Base-by-base conservation (phyloP, 768 basidiomycete species). In the Russula foetens region DNA sequence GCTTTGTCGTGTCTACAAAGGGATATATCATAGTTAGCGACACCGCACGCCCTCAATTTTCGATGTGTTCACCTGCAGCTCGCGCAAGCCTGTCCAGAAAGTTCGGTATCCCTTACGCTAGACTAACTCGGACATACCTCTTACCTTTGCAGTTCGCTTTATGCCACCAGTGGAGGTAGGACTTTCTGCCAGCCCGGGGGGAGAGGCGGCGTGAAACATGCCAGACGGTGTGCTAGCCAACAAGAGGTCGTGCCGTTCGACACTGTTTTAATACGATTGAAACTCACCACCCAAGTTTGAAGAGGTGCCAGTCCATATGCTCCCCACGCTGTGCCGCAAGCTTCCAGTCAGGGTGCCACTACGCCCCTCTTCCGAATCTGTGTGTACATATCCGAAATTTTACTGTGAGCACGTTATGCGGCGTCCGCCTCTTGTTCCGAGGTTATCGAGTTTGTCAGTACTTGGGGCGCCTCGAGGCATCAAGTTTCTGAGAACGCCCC, bases 1-100 rank as follows among this genome's bases (percentile, higher is more conserved):
- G 82, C 77, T 69, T 85, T 85, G 69, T 84, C 80, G 35, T 79
- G 81, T 71, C 84, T 84, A 60, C 38, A 56, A 33, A 56, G 48
- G 56, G 65, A 54, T 68, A 60, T 43, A 7, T 46, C 65, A 56
- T 11, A 53, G 39, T 23, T 31, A 62, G 49, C 49, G 56, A 7
- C 53, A 38, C n/a, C 21, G 29, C 26, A n/a, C 19, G 43, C 41
- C 38, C 24, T 53, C 64, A 48, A 38, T 53, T 44, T 44, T 65
- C 73, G 19, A 38, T 9, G 17, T 28, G 19, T 41, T 71, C 73
- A 76, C 83, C 83, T 83, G 77, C 84, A 85, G 63, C 72, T 79
- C 60, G 77, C 73, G 68, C 84, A 85, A 53, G 84, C 84, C 84
- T 85, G 65, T 26, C 4, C 24, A 52, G 31, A 26, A 19, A n/a